Evolutionary conservation across 2,329 filamentous ascomycete genomes (phyloP).

Genomic region (Exophiala sideris): DNA sequence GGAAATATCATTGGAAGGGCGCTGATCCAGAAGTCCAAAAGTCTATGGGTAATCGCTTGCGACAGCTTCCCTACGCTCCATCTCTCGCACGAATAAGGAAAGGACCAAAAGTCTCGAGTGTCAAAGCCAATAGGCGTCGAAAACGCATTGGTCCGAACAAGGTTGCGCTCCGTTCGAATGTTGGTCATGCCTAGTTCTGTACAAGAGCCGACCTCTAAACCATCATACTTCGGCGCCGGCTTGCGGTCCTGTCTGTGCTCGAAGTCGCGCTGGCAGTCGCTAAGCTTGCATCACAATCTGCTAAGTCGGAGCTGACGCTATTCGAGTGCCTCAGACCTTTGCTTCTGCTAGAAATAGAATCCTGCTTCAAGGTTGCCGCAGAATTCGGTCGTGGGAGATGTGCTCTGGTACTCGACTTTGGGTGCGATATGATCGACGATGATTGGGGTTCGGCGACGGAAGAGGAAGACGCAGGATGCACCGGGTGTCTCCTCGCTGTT

Average conservation of each 20-base stretch:
- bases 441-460: neutral
- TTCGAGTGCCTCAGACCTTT: conserved; percentile 14
- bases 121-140: too few species aligned
- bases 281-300: neutral
- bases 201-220: conserved; percentile 5
- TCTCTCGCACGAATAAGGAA: too few species aligned
- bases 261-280: neutral
- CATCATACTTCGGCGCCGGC: conserved; percentile 26
- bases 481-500: conserved; percentile 14
- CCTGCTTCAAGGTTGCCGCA: neutral
- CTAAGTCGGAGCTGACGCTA: conserved; percentile 13
- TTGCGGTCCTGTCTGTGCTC: conserved; percentile 23
- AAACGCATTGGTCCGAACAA: neutral
- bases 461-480: conserved; percentile 15
- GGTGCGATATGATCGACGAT: neutral
- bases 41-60: too few species aligned
- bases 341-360: neutral
- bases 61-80: too few species aligned
- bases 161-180: neutral
- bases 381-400: conserved; percentile 3
- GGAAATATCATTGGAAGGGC: too few species aligned
- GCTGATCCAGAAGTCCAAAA: too few species aligned
- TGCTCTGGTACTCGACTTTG: neutral
- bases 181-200: neutral
- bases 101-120: too few species aligned